Evolutionary conservation across 2,329 filamentous ascomycete genomes (phyloP).

Genomic region (Leptoxyphium fumago): DNA sequence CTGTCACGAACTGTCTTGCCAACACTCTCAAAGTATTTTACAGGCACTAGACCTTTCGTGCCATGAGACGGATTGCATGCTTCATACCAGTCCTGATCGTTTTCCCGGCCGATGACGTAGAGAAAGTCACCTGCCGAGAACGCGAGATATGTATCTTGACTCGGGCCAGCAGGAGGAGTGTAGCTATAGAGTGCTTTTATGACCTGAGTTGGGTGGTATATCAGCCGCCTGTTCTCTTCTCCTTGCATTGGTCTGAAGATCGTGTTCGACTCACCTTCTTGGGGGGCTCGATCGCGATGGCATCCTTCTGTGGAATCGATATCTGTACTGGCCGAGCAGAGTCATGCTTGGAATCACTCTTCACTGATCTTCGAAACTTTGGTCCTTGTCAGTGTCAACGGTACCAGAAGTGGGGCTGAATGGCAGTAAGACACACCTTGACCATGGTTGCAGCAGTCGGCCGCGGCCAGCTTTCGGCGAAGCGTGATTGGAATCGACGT

Average conservation of each 20-base stretch:
- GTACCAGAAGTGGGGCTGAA: no score
- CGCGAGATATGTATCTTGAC: constrained; percentile 48
- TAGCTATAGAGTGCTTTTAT: constrained; percentile 96
- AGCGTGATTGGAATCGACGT: no score
- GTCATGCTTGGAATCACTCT: constrained; percentile 62
- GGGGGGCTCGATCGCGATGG: constrained; percentile 75
- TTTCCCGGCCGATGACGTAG: constrained; percentile 89
- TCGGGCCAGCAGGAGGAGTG: constrained; percentile 43
- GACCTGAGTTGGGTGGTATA: constrained; percentile 42
- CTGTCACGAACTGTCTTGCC: constrained; percentile 88
- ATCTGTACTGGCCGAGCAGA: constrained; percentile 50
- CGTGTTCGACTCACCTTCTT: constrained; percentile 56
- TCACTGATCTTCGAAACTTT: constrained; percentile 68
- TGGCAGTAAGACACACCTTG: constrained; percentile 6
- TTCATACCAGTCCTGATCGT: constrained; percentile 95
- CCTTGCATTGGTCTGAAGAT: not conserved
- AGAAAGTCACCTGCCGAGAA: constrained; percentile 96
- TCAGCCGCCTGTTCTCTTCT: not conserved
- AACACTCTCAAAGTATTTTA: constrained; percentile 82
- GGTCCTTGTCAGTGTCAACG: constrained; percentile 1
- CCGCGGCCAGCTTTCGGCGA: not conserved
- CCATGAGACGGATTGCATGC: constrained; percentile 89
- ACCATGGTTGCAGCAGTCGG: constrained; percentile 5
- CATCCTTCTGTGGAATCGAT: constrained; percentile 70
- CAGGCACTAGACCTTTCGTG: constrained; percentile 81